These are phyloP conservation scores for Termitomyces sp. DNA, from an alignment of 768 basidiomycete species.

Conservation along the genomic window DNA sequence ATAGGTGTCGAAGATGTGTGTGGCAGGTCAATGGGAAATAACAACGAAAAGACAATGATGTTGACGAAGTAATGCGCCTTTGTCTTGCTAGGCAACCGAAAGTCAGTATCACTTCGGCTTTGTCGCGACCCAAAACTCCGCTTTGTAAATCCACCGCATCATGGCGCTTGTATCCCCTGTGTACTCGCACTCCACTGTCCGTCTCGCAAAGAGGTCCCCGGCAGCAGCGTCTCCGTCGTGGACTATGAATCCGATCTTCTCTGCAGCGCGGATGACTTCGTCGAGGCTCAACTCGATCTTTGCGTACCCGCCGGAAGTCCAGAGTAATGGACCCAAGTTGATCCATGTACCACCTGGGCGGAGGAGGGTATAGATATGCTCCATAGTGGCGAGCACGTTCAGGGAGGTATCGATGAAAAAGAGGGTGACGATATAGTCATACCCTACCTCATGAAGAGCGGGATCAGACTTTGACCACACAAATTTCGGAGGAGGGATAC, in stretches of 20 bases:
- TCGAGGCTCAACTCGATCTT: conserved; percentile 59
- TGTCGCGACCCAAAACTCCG: conserved; percentile 64
- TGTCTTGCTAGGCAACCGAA: not conserved
- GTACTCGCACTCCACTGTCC: conserved; percentile 61
- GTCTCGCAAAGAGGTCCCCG: conserved; percentile 18
- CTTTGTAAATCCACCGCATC: conserved; percentile 68
- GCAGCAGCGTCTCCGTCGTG: conserved; percentile 17
- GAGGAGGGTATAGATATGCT: conserved; percentile 54
- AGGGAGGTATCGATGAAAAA: conserved; percentile 67
- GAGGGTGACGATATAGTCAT: conserved; percentile 59
- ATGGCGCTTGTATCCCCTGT: conserved; percentile 58
- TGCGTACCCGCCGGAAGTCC: conserved; percentile 53
- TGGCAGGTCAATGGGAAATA: too few relatives aligned
- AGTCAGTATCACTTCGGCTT: conserved; percentile 25
- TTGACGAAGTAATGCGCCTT: not conserved
- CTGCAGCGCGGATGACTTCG: conserved; percentile 51
- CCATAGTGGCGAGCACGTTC: conserved; percentile 48
- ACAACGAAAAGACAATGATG: not conserved
- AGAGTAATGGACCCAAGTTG: conserved; percentile 67
- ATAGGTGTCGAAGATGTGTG: not conserved
- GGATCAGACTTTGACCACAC: conserved; percentile 14
- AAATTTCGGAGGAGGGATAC: conserved; percentile 4
- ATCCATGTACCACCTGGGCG: conserved; percentile 66
- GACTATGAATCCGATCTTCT: conserved; percentile 52
- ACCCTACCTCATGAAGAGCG: conserved; percentile 25